Percentiles rank a stretch among this genome's conserved stretches.
Evolutionary conservation across 2,329 filamentous ascomycete genomes (phyloP).

Genomic region (Pseudocercospora musae): DNA sequence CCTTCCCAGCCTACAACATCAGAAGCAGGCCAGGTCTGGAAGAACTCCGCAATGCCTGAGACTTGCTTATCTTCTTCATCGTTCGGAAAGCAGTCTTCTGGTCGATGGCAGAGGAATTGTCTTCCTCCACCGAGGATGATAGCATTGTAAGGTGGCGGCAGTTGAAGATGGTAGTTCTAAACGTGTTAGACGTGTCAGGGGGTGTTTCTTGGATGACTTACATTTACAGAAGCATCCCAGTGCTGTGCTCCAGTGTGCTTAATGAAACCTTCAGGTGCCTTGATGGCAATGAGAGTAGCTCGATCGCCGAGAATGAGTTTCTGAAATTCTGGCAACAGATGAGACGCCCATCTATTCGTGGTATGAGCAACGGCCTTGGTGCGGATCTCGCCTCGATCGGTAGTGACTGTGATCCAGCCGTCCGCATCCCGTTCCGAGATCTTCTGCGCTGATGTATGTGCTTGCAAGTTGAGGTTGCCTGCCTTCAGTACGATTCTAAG

Average conservation of each 20-base stretch:
- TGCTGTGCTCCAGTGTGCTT: conserved; percentile 35
- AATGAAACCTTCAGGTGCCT: conserved; percentile 32
- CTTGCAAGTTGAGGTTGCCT: conserved; percentile 27
- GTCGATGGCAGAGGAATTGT: conserved; percentile 28
- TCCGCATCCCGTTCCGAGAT: conserved; percentile 27
- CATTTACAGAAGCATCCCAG: conserved; percentile 32
- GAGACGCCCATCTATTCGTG: conserved; percentile 27
- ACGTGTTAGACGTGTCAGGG: not conserved
- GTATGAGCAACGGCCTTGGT: conserved; percentile 22
- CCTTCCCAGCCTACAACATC: conserved; percentile 29
- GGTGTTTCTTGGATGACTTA: not conserved
- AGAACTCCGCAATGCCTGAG: conserved; percentile 31
- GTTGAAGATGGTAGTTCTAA: conserved; percentile 35
- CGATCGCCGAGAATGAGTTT: conserved; percentile 22
- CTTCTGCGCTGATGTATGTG: conserved; percentile 27
- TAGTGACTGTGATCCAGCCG: conserved; percentile 27
- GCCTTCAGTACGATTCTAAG: conserved; percentile 20
- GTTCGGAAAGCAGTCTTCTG: conserved; percentile 24
- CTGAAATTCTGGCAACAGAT: conserved; percentile 23
- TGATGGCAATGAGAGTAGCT: conserved; percentile 30
- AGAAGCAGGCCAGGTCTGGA: conserved; percentile 30
- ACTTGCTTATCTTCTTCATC: conserved; percentile 31
- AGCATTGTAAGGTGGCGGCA: conserved; percentile 33
- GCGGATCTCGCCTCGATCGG: conserved; percentile 18
- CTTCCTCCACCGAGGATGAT: conserved; percentile 33